Conservation (phyloP, 2,329 filamentous ascomycete species). For the Aschersonia sp. region DNA sequence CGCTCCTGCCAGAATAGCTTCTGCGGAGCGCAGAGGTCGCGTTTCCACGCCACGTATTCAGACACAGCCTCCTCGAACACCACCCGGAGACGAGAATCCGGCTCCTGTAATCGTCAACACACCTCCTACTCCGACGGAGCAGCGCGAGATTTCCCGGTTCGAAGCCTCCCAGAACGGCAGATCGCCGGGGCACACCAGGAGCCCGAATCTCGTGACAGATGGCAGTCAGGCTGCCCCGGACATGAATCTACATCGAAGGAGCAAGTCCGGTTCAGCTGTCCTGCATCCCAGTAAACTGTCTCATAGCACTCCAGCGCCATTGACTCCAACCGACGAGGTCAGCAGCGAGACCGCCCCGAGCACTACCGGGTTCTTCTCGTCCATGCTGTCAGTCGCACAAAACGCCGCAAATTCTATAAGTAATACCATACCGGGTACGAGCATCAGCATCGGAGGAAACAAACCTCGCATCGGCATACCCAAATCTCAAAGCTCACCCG, state of each 20-base stretch:
- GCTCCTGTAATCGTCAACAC: conserved; percentile 49
- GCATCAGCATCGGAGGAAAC: conserved; percentile 34
- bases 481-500: conserved; percentile 12
- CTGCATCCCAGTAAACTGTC: conserved; percentile 77
- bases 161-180: conserved; percentile 14
- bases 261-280: conserved; percentile 36
- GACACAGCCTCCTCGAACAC: conserved; percentile 27
- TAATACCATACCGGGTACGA: conserved; percentile 57
- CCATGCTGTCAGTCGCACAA: conserved; percentile 82
- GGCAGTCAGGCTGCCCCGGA: conserved; percentile 50
- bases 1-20: conserved; percentile 14
- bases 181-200: conserved; percentile 12
- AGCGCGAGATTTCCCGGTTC: conserved; percentile 7
- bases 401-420: conserved; percentile 69
- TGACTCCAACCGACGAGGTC: conserved; percentile 65
- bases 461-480: conserved; percentile 15
- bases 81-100: conserved; percentile 26
- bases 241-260: conserved; percentile 54
- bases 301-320: conserved; percentile 52
- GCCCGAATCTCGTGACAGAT: conserved; percentile 22
- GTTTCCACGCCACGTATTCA: conserved; percentile 14
- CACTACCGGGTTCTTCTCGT: conserved; percentile 74
- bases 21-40: conserved; percentile 13
- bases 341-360: conserved; percentile 41
- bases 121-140: conserved; percentile 47